Evolutionary conservation across 768 basidiomycete species (phyloP), one percentile per base, ranked within the genome.

Genomic region (Leccinum subtestaceum): DNA sequence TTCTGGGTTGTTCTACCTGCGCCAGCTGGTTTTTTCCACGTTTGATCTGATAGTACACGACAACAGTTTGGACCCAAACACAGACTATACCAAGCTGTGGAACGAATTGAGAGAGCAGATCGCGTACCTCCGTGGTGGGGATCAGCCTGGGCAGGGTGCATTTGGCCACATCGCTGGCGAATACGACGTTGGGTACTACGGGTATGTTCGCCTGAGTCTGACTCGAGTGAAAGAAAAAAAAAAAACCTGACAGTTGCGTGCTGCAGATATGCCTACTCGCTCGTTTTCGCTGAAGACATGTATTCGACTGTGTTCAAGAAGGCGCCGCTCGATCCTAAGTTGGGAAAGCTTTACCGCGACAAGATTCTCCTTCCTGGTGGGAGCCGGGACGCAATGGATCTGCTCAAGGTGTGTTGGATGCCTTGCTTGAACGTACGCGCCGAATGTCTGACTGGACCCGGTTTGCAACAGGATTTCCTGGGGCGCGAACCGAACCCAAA

Each of bases 51-150:
- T n/a, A 46, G 67, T 69, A 1, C 69, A 69, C 51, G 54, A 69
- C 54, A 69, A 69, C 23, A 69, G 17, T 84, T 27, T 71, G 87
- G 84, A 83, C 19, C 70, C 68, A n/a, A 48, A 69, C 36, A 78
- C 80, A 25, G 89, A 94, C 64, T 89, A 88, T 69, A 93, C 90
- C n/a, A 72, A 77, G 55, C 76, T 94, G 13, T 95, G 92, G 92
- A 89, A 86, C 65, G 77, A 80, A 12, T 74, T 94, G 53, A 79
- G 91, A 19, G 83, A 92, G 68, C 69, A 78, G 55, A 80, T 92
- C 40, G 89, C 88, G 0, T 77, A 91, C 12, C 85, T 93, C 5
- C 85, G 87, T 66, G 80, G 73, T 17, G 82, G 82, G 61, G 49
- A 60, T 31, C 78, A 77, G 40, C 85, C 89, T 29, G 92, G 91